Evolutionary conservation across 2,329 filamentous ascomycete genomes (phyloP).

Genomic region (Cucurbitaria berberidis): DNA sequence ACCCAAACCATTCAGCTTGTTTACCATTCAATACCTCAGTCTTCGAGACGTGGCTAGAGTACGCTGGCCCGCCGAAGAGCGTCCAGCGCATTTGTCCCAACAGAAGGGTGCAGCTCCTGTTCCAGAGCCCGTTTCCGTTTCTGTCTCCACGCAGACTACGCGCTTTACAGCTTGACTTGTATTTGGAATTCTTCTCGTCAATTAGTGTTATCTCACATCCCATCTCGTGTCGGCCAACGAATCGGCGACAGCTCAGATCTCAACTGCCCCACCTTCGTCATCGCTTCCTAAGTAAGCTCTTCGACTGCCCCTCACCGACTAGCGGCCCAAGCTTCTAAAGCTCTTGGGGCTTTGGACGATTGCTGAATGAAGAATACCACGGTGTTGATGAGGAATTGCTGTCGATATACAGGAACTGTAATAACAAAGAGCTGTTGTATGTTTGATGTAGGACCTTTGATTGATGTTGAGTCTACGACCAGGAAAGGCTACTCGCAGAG

Average conservation of each 20-base stretch:
- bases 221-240: not conserved
- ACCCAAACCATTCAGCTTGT: not conserved
- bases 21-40: not conserved
- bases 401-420: not conserved
- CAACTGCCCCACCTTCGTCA: constrained; percentile 7
- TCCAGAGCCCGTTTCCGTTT: not conserved
- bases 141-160: not conserved
- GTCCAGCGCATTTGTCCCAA: too few relatives aligned
- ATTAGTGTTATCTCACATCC: not conserved
- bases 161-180: not conserved
- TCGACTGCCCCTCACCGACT: not conserved
- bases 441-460: too few relatives aligned
- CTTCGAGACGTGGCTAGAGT: not conserved
- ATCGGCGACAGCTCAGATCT: not conserved
- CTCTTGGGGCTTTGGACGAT: not conserved
- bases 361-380: not conserved
- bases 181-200: constrained; percentile 7
- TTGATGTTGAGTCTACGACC: not conserved
- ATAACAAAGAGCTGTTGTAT: too few relatives aligned
- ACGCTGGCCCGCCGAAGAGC: not conserved
- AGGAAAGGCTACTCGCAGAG: not conserved
- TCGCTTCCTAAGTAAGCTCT: not conserved
- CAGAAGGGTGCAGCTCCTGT: not conserved
- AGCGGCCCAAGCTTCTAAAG: constrained; percentile 6
- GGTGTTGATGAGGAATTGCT: not conserved